Base-by-base conservation (phyloP, 2,329 filamentous ascomycete genomes). In the Fonsecaea monophora region DNA sequence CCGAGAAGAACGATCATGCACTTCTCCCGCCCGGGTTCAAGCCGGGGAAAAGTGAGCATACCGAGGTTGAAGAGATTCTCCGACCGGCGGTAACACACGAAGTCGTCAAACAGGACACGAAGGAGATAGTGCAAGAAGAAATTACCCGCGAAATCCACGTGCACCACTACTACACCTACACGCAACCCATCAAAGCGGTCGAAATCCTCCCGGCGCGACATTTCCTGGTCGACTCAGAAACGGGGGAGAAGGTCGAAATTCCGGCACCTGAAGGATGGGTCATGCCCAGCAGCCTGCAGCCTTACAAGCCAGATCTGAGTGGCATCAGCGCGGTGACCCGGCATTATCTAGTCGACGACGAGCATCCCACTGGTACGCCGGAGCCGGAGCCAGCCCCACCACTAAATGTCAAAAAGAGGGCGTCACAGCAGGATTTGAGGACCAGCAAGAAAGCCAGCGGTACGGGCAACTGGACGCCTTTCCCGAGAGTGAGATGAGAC, bases 91-190 rank as follows among this genome's bases (percentile, higher is more conserved):
- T 78, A 9, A 75, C 72, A 6, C 76, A 79, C 32, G 76, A 78
- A 68, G 72, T 68, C 1, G 65, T 79, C 50, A 70, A 70, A 21
- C 72, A 60, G 13, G 72, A 48, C 60, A 74, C 3, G 50, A 73
- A 9, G 70, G 76, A 72, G 73, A 71, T 78, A 18, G 57, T 70
- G 7, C 65, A 77, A 64, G 73, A 78, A 62, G 69, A 73, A 35
- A 73, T 78, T 56, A 64, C 74, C 12, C 75, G 77, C n/a, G 75
- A 78, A 6, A 76, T 77, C 62, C 77, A 79, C 56, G 70, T 72
- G 8, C 72, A 79, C 64, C 75, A 78, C 55, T 73, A 77, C 42
- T 76, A 75, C 59, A 75, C 75, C 34, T 72, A 72, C 25, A 70
- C 76, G 2, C 77, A 77, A 45, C 78, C 77, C 2, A 69, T 79